phyloP scores from a whole-genome alignment of 2,329 filamentous ascomycete genomes.

The Penicillium sp. region DNA sequence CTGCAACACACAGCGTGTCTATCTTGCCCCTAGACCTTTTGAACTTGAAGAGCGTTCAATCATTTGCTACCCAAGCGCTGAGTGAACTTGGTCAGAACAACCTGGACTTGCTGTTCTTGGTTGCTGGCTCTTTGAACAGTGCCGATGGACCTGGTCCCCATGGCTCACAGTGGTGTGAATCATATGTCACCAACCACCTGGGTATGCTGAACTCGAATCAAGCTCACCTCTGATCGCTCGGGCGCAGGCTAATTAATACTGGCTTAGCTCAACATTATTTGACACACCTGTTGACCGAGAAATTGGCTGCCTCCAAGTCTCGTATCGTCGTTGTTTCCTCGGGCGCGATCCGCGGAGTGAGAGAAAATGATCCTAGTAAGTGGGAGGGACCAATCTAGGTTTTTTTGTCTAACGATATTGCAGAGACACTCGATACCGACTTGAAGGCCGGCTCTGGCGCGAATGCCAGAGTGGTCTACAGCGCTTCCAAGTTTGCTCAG shows the following conservation, averaged over 20 bases:
- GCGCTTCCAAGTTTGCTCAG: constrained; percentile 27
- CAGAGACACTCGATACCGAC: constrained; percentile 26
- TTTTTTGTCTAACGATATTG: not conserved
- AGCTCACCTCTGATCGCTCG: not conserved
- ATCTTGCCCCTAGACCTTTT: constrained; percentile 24
- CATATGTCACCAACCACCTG: constrained; percentile 27
- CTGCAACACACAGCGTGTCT: constrained; percentile 19
- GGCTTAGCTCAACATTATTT: constrained; percentile 24
- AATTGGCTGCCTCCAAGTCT: constrained; percentile 19
- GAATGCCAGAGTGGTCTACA: constrained; percentile 20
- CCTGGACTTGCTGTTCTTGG: constrained; percentile 23
- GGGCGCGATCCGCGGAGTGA: constrained; percentile 24
- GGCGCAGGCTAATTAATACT: not conserved
- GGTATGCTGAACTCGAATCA: constrained; percentile 11
- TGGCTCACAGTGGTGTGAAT: constrained; percentile 27
- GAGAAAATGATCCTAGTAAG: constrained; percentile 23
- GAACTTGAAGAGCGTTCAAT: constrained; percentile 23
- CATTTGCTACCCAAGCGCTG: constrained; percentile 22
- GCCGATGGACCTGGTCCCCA: constrained; percentile 22
- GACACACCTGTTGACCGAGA: constrained; percentile 19
- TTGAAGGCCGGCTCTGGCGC: constrained; percentile 26
- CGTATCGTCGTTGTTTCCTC: constrained; percentile 28
- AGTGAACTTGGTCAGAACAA: constrained; percentile 16
- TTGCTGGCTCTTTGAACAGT: constrained; percentile 18
- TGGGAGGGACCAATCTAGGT: not conserved